phyloP scores from a whole-genome alignment of 2,329 filamentous ascomycete genomes.

The Neofusicoccum ribis region DNA sequence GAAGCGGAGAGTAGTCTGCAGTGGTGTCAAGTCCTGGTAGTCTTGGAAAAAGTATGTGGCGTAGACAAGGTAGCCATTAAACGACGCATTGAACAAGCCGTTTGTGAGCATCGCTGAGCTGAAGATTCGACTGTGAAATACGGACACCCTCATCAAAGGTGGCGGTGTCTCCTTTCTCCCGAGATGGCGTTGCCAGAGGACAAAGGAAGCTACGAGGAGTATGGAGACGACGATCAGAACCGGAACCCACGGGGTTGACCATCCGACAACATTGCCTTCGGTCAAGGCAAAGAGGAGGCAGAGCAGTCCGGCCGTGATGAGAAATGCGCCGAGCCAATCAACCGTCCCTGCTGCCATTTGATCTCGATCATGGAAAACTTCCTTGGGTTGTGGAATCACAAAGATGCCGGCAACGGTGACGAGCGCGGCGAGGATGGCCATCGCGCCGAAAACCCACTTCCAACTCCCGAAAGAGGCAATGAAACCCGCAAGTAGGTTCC shows the following conservation, averaged over 20 bases:
- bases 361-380: conserved; percentile 23
- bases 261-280: conserved; percentile 66
- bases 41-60: conserved; percentile 68
- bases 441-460: conserved; percentile 67
- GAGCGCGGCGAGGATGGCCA: conserved; percentile 57
- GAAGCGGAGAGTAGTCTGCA: conserved; percentile 67
- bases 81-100: conserved; percentile 62
- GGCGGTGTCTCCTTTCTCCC: conserved; percentile 50
- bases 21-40: conserved; percentile 58
- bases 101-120: conserved; percentile 63
- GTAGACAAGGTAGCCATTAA: conserved; percentile 65
- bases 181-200: conserved; percentile 59
- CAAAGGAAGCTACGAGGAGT: conserved; percentile 55
- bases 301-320: conserved; percentile 61
- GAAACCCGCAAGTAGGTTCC: conserved; percentile 33
- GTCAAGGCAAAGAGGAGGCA: conserved; percentile 64
- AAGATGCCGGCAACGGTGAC: conserved; percentile 58
- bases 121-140: conserved; percentile 60
- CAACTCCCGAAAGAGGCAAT: conserved; percentile 52
- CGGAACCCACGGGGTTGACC: conserved; percentile 60
- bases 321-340: conserved; percentile 63
- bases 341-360: conserved; percentile 49
- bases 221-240: conserved; percentile 58
- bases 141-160: conserved; percentile 63
- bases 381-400: conserved; percentile 55